These are phyloP conservation scores for Aphanoascus verrucosus DNA, from an alignment of 2,329 filamentous ascomycete species.

Conservation along the genomic window DNA sequence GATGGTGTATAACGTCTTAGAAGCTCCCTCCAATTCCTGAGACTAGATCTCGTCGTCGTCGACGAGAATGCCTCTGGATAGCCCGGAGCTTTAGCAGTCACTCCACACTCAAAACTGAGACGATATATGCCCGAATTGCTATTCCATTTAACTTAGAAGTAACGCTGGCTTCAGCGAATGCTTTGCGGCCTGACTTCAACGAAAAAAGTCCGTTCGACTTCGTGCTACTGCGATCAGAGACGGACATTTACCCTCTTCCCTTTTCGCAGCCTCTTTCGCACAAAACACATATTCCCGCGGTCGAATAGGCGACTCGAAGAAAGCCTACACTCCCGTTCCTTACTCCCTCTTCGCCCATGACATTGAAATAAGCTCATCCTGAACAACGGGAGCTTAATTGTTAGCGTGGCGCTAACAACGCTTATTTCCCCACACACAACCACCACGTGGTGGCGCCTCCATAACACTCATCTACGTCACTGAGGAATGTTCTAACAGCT, in stretches of 20 bases:
- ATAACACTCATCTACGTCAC: constrained; percentile 1
- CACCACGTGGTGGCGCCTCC: not conserved
- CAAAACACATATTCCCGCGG: not conserved
- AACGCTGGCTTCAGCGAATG: not conserved
- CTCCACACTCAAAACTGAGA: not conserved
- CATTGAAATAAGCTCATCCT: constrained; percentile 8
- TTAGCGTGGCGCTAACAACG: constrained; percentile 10
- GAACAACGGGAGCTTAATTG: constrained; percentile 9
- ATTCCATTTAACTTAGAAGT: not conserved
- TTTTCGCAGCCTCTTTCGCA: not conserved
- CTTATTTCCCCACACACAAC: constrained; percentile 6
- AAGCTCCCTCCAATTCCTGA: not conserved
- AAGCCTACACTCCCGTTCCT: not conserved
- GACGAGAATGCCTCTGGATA: not conserved
- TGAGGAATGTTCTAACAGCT: not conserved
- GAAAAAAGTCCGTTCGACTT: not conserved
- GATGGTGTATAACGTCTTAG: not conserved
- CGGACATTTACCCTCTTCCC: not conserved
- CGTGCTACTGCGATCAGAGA: not conserved
- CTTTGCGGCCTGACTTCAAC: not conserved
- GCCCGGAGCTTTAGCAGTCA: not conserved
- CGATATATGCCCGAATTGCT: not conserved
- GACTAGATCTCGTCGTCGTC: not conserved
- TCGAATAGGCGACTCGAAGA: not conserved
- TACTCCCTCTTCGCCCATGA: not conserved